Conservation (phyloP, 1,139 yeast species). For the Nakaseomyces nivariensis region DNA sequence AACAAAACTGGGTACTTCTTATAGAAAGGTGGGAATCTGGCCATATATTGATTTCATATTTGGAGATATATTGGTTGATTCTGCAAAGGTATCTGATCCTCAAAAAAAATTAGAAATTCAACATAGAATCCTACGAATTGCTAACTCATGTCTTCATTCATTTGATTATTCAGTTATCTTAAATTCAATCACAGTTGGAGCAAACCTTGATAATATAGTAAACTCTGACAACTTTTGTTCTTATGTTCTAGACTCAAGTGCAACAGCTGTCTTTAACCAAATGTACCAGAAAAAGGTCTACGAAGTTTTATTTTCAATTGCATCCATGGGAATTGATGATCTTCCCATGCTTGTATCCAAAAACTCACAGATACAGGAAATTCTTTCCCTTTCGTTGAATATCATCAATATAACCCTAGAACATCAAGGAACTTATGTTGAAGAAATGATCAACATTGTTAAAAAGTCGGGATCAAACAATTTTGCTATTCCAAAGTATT, state of each 20-base stretch:
- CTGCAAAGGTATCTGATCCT: slow-evolving; percentile 21
- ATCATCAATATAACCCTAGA: slow-evolving; percentile 43
- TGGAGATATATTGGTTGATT: slow-evolving; percentile 50
- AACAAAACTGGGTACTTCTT: slow-evolving; percentile 47
- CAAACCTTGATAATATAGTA: slow-evolving; percentile 43
- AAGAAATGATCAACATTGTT: slow-evolving; percentile 39
- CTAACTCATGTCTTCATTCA: slow-evolving; percentile 44
- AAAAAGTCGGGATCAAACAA: slow-evolving; percentile 27
- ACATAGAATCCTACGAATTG: slow-evolving; percentile 40
- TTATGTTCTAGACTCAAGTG: slow-evolving; percentile 51
- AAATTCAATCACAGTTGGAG: slow-evolving; percentile 40
- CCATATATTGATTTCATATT: slow-evolving; percentile 70
- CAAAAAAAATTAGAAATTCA: slow-evolving; percentile 43
- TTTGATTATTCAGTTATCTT: slow-evolving; percentile 56
- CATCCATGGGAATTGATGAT: slow-evolving; percentile 48
- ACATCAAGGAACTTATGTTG: slow-evolving; percentile 45
- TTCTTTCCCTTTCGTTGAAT: slow-evolving; percentile 33
- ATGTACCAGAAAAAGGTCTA: slow-evolving; percentile 52
- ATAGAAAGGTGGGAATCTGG: slow-evolving; percentile 63
- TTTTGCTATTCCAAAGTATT: slow-evolving; percentile 39
- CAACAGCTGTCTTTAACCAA: slow-evolving; percentile 52
- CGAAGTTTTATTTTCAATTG: slow-evolving; percentile 44
- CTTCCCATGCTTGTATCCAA: slow-evolving; percentile 33
- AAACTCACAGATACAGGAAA: slow-evolving; percentile 29
- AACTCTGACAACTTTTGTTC: slow-evolving; percentile 33